Evolutionary conservation across 345 rosid genomes (phyloP).

Genomic region (Diplotaxis tenuifolia): DNA sequence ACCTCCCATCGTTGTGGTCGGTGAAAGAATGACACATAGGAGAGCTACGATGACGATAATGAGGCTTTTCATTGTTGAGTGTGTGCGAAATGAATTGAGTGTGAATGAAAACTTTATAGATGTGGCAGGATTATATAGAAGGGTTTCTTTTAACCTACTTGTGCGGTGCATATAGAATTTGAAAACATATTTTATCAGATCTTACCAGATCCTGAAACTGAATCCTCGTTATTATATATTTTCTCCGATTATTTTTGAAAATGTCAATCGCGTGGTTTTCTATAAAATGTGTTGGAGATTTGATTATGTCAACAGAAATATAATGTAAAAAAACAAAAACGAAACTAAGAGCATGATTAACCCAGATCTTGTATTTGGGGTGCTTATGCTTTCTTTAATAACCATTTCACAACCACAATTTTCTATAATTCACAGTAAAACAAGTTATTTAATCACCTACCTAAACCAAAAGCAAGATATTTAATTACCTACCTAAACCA

Average conservation of each 20-base stretch:
- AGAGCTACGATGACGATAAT: conserved; percentile 5
- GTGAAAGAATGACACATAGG: conserved; percentile 5
- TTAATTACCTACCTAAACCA: too few species aligned
- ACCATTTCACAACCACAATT: too few species aligned
- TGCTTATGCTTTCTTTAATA: too few species aligned
- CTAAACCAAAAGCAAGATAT: too few species aligned
- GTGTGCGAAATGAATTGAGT: background rate
- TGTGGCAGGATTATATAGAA: background rate
- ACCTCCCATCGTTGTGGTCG: conserved; percentile 7
- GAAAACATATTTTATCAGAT: background rate
- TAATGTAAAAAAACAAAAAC: background rate
- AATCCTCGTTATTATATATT: background rate
- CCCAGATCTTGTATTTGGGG: too few species aligned
- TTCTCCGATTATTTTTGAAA: background rate
- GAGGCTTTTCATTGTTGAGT: conserved; percentile 17
- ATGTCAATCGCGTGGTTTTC: background rate
- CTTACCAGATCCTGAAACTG: background rate
- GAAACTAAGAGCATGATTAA: background rate
- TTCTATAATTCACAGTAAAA: too few species aligned
- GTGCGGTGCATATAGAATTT: background rate
- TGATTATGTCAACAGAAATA: background rate
- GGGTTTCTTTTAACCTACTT: background rate
- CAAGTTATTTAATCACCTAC: too few species aligned
- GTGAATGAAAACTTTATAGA: background rate
- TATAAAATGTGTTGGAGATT: background rate